Evolutionary conservation across 345 rosid genomes (phyloP).

Genomic region (Citrus maxima): DNA sequence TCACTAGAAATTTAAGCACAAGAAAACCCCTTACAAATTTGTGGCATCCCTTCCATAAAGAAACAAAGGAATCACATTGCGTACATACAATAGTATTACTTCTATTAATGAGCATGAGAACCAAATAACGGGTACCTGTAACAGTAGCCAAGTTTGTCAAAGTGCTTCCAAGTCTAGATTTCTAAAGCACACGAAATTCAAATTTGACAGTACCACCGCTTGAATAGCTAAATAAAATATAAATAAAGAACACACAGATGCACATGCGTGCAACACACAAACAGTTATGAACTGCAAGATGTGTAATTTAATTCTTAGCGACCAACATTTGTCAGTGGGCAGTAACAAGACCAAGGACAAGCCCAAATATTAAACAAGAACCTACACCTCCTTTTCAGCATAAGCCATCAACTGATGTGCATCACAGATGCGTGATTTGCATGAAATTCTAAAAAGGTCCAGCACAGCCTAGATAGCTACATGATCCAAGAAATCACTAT

Average conservation of each 20-base stretch:
- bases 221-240: neutral
- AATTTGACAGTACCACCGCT: neutral
- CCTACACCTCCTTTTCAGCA: neutral
- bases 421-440: neutral
- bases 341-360: neutral
- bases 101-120: neutral
- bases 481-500: neutral
- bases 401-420: neutral
- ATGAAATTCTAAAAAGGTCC: neutral
- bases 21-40: neutral
- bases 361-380: neutral
- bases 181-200: neutral
- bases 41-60: neutral
- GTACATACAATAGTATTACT: neutral
- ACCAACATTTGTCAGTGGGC: neutral
- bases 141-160: neutral
- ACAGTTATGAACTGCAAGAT: neutral
- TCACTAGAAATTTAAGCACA: neutral
- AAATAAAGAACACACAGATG: neutral
- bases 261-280: neutral
- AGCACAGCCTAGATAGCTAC: neutral
- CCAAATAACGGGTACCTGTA: neutral
- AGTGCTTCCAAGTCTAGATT: neutral
- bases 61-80: neutral
- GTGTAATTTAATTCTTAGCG: neutral